Conservation (phyloP, 2,329 filamentous ascomycete species). For the Epichloe glyceriae region DNA sequence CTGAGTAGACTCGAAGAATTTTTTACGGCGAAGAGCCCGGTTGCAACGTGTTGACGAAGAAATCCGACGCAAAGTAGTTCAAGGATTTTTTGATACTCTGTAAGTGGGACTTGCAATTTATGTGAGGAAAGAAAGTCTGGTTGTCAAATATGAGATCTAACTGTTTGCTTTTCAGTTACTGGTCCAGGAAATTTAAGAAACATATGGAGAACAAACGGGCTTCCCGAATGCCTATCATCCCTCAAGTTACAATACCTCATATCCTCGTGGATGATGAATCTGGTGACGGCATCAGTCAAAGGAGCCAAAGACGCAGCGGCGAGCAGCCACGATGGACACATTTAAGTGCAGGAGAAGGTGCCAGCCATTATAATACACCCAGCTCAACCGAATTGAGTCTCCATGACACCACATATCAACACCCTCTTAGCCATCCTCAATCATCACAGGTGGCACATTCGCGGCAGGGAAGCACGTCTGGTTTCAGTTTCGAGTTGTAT, state of each 20-base stretch:
- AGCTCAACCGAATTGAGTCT: constrained; percentile 29
- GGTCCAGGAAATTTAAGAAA: constrained; percentile 69
- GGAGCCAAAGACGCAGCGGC: not conserved
- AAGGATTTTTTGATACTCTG: constrained; percentile 91
- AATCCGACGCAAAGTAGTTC: constrained; percentile 76
- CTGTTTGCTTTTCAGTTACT: constrained; percentile 42
- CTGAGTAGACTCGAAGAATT: constrained; percentile 72
- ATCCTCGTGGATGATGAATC: constrained; percentile 78
- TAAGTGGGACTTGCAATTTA: constrained; percentile 27
- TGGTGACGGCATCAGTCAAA: constrained; percentile 21
- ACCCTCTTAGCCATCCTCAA: constrained; percentile 43
- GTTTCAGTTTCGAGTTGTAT: constrained; percentile 46
- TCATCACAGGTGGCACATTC: constrained; percentile 27
- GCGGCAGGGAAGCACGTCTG: constrained; percentile 33
- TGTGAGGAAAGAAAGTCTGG: not conserved
- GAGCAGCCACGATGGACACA: constrained; percentile 8
- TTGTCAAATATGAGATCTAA: not conserved
- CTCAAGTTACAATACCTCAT: constrained; percentile 73
- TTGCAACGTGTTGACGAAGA: constrained; percentile 92
- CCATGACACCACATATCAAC: constrained; percentile 21
- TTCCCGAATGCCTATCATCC: constrained; percentile 64
- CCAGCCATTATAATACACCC: not conserved
- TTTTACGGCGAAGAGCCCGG: constrained; percentile 75
- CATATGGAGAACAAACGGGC: constrained; percentile 59
- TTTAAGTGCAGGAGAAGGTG: constrained; percentile 7